Evolutionary conservation across 2,329 filamentous ascomycete species (phyloP).

Genomic region (Paracorniculantispora psalliotae): DNA sequence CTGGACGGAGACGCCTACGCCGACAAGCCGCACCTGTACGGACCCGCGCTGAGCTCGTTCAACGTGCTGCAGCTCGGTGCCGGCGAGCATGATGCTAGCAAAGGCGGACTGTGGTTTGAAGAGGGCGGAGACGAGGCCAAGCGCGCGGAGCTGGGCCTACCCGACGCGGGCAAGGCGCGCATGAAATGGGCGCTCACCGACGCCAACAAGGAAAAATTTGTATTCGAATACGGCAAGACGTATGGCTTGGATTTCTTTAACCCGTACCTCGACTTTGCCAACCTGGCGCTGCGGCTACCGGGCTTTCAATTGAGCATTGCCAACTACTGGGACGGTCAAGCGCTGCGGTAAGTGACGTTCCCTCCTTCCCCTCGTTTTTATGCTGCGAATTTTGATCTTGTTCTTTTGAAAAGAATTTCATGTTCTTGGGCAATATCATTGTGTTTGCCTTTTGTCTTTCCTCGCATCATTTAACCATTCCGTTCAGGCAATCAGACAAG

Average conservation of each 20-base stretch:
- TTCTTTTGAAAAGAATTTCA: too few relatives aligned
- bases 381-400: background rate
- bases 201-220: conserved; percentile 46
- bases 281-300: conserved; percentile 66
- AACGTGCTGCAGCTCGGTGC: conserved; percentile 68
- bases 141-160: conserved; percentile 45
- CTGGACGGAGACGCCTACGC: conserved; percentile 86
- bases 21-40: conserved; percentile 81
- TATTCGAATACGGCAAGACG: conserved; percentile 49
- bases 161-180: conserved; percentile 46
- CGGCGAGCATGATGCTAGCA: conserved; percentile 40
- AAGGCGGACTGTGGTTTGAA: conserved; percentile 53
- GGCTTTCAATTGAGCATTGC: conserved; percentile 70
- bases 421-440: background rate
- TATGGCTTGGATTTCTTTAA: conserved; percentile 74
- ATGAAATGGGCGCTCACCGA: conserved; percentile 54
- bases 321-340: conserved; percentile 76
- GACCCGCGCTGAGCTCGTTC: conserved; percentile 73
- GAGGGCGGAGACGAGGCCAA: conserved; percentile 59
- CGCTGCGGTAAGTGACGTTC: conserved; percentile 55
- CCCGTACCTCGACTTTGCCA: conserved; percentile 79
- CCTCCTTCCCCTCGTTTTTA: conserved; percentile 14
- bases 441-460: conserved; percentile 19
- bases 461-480: conserved; percentile 16
- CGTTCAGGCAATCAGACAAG: conserved; percentile 32